Base-by-base conservation (phyloP, 2,329 filamentous ascomycete species). In the Ilyonectria sp. region DNA sequence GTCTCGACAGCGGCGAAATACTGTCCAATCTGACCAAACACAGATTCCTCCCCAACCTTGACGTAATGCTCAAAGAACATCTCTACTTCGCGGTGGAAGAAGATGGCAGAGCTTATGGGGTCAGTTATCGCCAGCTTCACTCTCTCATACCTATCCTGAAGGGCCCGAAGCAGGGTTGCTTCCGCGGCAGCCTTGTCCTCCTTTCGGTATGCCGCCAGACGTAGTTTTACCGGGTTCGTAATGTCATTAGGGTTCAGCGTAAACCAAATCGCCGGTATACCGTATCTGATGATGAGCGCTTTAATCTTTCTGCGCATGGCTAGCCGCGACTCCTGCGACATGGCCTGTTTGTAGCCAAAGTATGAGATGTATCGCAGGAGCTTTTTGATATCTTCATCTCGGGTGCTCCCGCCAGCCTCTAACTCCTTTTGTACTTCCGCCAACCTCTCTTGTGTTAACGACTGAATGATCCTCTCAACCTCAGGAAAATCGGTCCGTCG, bases 171-270 rank as follows among this genome's bases (percentile, higher is more conserved):
- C 23, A 63, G 19, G 54, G 46, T 53, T 37, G 35, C 46, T 35
- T 35, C 33, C 6, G 33, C 33, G 33, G 33, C 33, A 35, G 33
- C 33, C 33, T 35, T 35, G 8, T 35, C 33, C 33, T 35, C 33
- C 33, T 35, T 35, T 35, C 8, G 15, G 13, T 64, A 43, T 50
- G 50, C 29, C 13, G 43, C 50, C n/a, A 44, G 47, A 21, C 6
- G 37, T 29, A 59, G n/a, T 17, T 63, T 63, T 37, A 63, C 52
- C 15, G 60, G 43, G 52, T 56, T 56, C 13, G n/a, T 57, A 8
- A 66, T 66, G 31, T 69, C 55, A 44, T 63, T 66, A n/a, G 67
- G 63, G 37, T 66, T 69, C 17, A 69, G 10, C 15, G 60, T 69
- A 29, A 64, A 61, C 56, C 63, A 67, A 46, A 69, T 67, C 6